A percentile compares a stretch with the other conserved stretches of the same genome.
phyloP scores from a whole-genome alignment of 2,329 filamentous ascomycete species.

The Fusarium sp. region DNA sequence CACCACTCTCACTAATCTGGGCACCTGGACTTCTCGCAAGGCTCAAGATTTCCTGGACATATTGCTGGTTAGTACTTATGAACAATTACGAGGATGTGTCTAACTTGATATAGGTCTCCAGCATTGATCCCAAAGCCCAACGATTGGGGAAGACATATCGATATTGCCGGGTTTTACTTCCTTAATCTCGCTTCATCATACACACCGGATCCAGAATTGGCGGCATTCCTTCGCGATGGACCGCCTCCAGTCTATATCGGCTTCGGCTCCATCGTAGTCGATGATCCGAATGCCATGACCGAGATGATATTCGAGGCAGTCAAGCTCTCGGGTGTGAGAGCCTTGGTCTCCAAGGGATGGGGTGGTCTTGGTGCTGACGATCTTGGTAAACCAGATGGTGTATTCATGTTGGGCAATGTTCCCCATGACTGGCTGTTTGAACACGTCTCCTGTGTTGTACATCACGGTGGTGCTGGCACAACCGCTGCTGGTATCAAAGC shows the following conservation, averaged over 20 bases:
- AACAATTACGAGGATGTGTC: not conserved
- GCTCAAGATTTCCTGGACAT: constrained; percentile 85
- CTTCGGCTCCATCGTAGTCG: constrained; percentile 85
- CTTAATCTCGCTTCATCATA: constrained; percentile 76
- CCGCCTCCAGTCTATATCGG: constrained; percentile 84
- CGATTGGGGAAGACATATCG: constrained; percentile 80
- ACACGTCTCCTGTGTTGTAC: constrained; percentile 83
- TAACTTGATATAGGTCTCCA: constrained; percentile 65
- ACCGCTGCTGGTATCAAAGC: constrained; percentile 87
- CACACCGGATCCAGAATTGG: constrained; percentile 73
- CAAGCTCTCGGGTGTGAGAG: constrained; percentile 74
- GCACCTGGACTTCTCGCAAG: constrained; percentile 83
- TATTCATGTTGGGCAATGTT: constrained; percentile 87
- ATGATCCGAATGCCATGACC: constrained; percentile 79
- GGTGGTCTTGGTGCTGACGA: constrained; percentile 82
- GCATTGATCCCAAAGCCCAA: constrained; percentile 81
- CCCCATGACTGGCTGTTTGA: constrained; percentile 93
- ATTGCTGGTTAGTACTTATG: constrained; percentile 75
- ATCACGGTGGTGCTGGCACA: constrained; percentile 89
- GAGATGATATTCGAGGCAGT: constrained; percentile 79
- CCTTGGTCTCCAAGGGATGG: constrained; percentile 89
- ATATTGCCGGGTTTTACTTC: constrained; percentile 82
- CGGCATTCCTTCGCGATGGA: constrained; percentile 74
- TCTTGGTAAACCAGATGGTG: constrained; percentile 76
- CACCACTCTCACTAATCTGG: constrained; percentile 83